Percentiles rank a stretch among this genome's conserved stretches.
Evolutionary conservation across 2,329 filamentous ascomycete genomes (phyloP).

Genomic region (Diplodia mutila): DNA sequence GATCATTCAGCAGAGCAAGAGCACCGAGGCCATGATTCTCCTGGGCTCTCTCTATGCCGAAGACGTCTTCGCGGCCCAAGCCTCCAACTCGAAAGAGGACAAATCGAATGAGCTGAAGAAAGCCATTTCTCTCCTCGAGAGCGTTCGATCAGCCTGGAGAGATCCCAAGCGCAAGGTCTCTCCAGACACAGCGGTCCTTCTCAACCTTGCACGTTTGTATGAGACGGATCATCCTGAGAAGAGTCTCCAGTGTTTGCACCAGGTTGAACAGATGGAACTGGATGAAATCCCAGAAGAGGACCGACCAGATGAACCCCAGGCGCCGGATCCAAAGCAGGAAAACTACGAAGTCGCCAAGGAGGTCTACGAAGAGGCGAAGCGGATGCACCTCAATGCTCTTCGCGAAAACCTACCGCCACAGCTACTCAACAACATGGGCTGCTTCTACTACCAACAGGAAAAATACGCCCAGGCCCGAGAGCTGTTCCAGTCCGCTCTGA

Average conservation of each 20-base stretch:
- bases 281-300: constrained; percentile 76
- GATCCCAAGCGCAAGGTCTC: constrained; percentile 82
- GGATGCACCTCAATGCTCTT: constrained; percentile 59
- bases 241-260: constrained; percentile 85
- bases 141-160: constrained; percentile 86
- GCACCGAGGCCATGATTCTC: constrained; percentile 86
- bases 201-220: constrained; percentile 91
- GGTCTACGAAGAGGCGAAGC: constrained; percentile 44
- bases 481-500: constrained; percentile 89
- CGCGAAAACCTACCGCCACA: constrained; percentile 84
- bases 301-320: constrained; percentile 42
- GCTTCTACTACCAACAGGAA: constrained; percentile 89
- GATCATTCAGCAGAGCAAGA: constrained; percentile 83
- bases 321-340: constrained; percentile 42
- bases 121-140: constrained; percentile 81
- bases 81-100: constrained; percentile 76
- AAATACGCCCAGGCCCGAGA: constrained; percentile 79
- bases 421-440: constrained; percentile 95
- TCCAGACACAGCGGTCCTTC: constrained; percentile 82
- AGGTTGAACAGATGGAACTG: constrained; percentile 88
- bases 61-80: constrained; percentile 83
- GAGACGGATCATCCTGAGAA: constrained; percentile 85
- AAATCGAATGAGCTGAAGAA: constrained; percentile 84
- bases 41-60: constrained; percentile 92
- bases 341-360: constrained; percentile 40